Base-by-base conservation (phyloP, 176 grass and related monocot genomes). In the Lolium multiflorum region DNA sequence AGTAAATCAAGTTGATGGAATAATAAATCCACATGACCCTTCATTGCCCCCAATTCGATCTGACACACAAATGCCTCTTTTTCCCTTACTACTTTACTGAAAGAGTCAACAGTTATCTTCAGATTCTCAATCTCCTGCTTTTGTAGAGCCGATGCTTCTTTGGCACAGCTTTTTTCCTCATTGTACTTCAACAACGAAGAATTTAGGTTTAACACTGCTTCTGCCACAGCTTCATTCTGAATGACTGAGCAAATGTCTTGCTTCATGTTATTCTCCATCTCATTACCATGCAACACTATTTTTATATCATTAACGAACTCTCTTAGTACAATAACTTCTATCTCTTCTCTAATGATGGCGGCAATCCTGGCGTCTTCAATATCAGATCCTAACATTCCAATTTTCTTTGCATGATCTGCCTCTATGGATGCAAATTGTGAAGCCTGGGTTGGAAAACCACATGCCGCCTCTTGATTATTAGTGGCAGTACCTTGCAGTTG, bases 111-210 rank as follows among this genome's bases (percentile, higher is more conserved):
- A 60, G 37, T 70, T n/a, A 60, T 64, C 12, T 82, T 94, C 72
- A 91, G 70, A 26, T 85, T 87, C 22, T 91, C 62, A 58, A 91
- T 82, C n/a, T 82, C 88, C 24, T 89, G 71, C 77, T 69, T 91
- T 64, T 62, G 79, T 63, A 89, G 8, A 76, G 24, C 38, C 44
- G 71, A 87, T 56, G 25, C 39, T 25, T 59, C 77, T 89, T 83
- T 65, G 50, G 60, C 41, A 22, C 7, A 74, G 28, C 21, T 59
- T 3, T 60, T 89, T 80, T 87, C 68, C 72, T 82, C 80, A 18
- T 47, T 76, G 35, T 26, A 71, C 44, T 87, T 86, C 44, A 58
- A 70, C 50, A 84, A 71, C 0, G 68, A 75, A 73, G 60, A 54
- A 89, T 94, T 77, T 69, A 87, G 44, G 35, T 84, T 86, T 79